Base-by-base conservation (phyloP, 345 rosid genomes). In the Salix dunnii region DNA sequence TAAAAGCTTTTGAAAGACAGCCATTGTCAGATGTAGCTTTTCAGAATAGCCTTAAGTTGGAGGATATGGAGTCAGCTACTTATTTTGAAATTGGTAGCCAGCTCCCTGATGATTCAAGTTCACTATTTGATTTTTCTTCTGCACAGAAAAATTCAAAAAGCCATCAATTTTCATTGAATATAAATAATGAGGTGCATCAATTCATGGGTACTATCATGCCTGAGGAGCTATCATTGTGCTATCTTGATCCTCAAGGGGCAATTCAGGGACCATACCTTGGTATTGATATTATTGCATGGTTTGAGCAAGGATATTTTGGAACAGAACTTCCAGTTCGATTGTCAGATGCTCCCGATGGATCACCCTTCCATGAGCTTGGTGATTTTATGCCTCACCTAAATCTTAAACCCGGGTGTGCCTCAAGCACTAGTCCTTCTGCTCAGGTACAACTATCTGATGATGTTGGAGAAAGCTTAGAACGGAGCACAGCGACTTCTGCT, bases 271-370 rank as follows among this genome's bases (percentile, higher is more conserved):
- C 82, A 6, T 79, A 63, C 71, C 74, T 80, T n/a, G 82, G 82
- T 33, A 67, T 71, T 75, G 79, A 80, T 71, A 80, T 80, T 43
- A 42, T 80, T 31, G 21, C 49, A 28, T 80, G 82, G 82, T 75
- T 80, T 71, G 82, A 75, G 68, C 72, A 71, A 75, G 82, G 82
- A n/a, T 75, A 80, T 71, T 80, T 80, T 80, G 79, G 79, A 71
- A 80, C 79, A 23, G 79, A 80, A 67, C 51, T 80, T 3, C 82
- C 79, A 17, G 82, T 75, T 70, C 76, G 79, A 17, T 23, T 71
- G 48, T 65, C 82, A 23, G 76, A 75, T 80, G 82, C 79, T 58
- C 73, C 69, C 25, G 73, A 71, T 69, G 79, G 67, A 70, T 61
- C 76, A 53, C 76, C 83, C 23, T 80, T 71, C 58, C 65, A 20